Percentiles rank a stretch among this genome's conserved stretches.
Evolutionary conservation across 192 early-diverging fungal genomes (phyloP).

Genomic region (Coemansia sp.): DNA sequence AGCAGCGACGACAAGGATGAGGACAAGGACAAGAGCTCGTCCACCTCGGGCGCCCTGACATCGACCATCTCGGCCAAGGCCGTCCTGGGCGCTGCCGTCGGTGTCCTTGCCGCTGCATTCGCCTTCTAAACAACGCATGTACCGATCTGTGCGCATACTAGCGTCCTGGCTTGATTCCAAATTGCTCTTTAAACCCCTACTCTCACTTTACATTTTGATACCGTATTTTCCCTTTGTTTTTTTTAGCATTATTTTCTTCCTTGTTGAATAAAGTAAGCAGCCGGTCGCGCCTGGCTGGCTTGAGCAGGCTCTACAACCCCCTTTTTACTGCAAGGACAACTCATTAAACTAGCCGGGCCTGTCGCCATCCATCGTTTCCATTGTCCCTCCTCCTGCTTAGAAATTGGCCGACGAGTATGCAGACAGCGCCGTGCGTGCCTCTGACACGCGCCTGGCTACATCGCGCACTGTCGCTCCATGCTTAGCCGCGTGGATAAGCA

Average conservation of each 20-base stretch:
- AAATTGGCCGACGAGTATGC: constrained; percentile 45
- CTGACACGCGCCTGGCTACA: constrained; percentile 53
- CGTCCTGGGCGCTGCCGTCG: constrained; percentile 19
- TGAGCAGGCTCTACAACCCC: too few species aligned
- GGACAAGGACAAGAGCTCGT: background rate
- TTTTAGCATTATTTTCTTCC: constrained; percentile 1
- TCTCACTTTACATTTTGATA: background rate
- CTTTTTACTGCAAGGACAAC: too few species aligned
- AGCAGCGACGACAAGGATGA: background rate
- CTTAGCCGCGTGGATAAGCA: constrained; percentile 48
- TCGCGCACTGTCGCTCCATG: constrained; percentile 47
- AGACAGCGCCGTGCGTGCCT: constrained; percentile 56
- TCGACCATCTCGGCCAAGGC: constrained; percentile 14
- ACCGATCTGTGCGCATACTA: too few species aligned
- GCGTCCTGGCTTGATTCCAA: background rate
- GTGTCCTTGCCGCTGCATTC: constrained; percentile 20
- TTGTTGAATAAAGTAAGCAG: too few species aligned
- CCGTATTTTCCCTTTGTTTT: background rate
- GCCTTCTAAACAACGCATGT: constrained; percentile 8
- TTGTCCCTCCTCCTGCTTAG: background rate
- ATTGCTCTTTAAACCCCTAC: background rate
- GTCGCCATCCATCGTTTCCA: too few species aligned
- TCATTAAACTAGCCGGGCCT: too few species aligned
- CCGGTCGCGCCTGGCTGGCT: too few species aligned
- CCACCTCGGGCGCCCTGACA: background rate